phyloP scores from a whole-genome alignment of 106 monocot genomes.

The Acanthochlamys bracteata region DNA sequence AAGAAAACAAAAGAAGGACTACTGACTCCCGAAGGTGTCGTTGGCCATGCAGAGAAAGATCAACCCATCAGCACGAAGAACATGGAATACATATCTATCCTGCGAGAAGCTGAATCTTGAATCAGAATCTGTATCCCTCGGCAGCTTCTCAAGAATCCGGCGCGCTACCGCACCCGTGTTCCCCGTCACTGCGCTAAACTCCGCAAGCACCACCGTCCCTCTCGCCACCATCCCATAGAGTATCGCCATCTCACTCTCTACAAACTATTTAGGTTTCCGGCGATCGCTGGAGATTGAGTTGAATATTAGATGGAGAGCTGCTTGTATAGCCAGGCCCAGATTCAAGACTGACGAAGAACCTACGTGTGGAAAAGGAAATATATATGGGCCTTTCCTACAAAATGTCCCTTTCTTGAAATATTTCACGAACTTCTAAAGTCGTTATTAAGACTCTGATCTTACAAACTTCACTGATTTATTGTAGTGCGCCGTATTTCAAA shows the following conservation, averaged over 20 bases:
- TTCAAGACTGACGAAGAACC: too few species aligned
- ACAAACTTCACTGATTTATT: too few species aligned
- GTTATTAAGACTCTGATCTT: too few species aligned
- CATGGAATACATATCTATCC: constrained; percentile 96
- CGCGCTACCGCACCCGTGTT: constrained; percentile 84
- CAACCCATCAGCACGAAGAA: constrained; percentile 63
- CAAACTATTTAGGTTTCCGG: too few species aligned
- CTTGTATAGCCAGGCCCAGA: too few species aligned
- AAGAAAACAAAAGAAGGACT: not conserved
- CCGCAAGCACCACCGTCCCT: constrained; percentile 82
- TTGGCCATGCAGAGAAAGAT: constrained; percentile 98
- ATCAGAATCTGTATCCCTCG: constrained; percentile 22
- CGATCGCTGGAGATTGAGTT: too few species aligned
- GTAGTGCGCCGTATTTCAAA: too few species aligned
- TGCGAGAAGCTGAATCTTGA: constrained; percentile 78
- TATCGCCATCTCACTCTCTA: constrained; percentile 84
- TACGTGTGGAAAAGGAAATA: too few species aligned
- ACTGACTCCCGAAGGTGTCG: constrained; percentile 90
- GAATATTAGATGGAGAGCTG: too few species aligned
- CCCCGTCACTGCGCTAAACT: constrained; percentile 87
- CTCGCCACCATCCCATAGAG: constrained; percentile 89
- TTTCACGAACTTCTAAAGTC: too few species aligned
- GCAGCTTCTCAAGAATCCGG: constrained; percentile 82
- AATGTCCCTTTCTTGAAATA: too few species aligned
- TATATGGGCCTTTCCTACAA: too few species aligned